phyloP scores from a whole-genome alignment of 2,329 filamentous ascomycete species.

The Diplodia seriata region DNA sequence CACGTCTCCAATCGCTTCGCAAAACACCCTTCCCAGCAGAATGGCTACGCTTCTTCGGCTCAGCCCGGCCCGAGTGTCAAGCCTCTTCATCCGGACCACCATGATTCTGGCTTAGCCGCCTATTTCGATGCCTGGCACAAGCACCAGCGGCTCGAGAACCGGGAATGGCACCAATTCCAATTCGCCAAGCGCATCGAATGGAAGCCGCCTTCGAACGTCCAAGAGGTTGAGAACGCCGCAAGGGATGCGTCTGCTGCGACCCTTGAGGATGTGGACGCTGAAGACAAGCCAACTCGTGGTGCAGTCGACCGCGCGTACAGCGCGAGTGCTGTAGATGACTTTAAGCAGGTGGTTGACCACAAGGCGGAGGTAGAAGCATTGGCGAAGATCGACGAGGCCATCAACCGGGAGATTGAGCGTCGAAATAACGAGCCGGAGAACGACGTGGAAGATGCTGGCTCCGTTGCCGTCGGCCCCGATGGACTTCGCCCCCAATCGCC shows the following conservation, averaged over 20 bases:
- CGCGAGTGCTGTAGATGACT: constrained; percentile 65
- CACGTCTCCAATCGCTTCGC: constrained; percentile 53
- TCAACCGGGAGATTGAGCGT: constrained; percentile 77
- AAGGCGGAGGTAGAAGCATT: constrained; percentile 63
- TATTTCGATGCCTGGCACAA: constrained; percentile 92
- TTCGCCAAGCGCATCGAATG: constrained; percentile 89
- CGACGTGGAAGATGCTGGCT: constrained; percentile 43
- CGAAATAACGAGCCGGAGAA: constrained; percentile 59
- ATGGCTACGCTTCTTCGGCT: constrained; percentile 69
- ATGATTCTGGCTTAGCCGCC: constrained; percentile 73
- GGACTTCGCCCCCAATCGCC: constrained; percentile 44
- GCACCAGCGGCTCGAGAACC: constrained; percentile 72
- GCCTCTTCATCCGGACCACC: constrained; percentile 43
- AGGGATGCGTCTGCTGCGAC: constrained; percentile 39
- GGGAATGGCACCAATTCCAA: constrained; percentile 91
- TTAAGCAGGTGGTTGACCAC: constrained; percentile 61
- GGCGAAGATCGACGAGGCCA: constrained; percentile 83
- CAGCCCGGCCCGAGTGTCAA: constrained; percentile 46
- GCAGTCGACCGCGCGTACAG: constrained; percentile 59
- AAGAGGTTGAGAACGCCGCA: constrained; percentile 49
- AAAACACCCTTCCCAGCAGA: constrained; percentile 68
- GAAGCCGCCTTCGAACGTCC: constrained; percentile 64
- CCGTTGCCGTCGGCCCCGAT: constrained; percentile 42
- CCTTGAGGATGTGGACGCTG: constrained; percentile 37
- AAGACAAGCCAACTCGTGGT: constrained; percentile 39